Conservation (phyloP, 345 rosid species). For the Litchi chinensis region DNA sequence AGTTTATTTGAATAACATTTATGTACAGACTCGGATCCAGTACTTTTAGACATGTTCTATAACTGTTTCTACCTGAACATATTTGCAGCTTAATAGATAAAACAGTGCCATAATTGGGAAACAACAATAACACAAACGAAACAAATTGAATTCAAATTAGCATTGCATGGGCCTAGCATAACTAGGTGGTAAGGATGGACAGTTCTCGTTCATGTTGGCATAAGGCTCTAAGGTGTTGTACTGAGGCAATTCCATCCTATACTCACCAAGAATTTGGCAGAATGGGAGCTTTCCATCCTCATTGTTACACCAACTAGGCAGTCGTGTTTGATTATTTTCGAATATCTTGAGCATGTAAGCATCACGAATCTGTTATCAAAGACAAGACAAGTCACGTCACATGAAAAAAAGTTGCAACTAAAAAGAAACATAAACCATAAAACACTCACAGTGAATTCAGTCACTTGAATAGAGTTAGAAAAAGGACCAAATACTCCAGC, state of each 20-base stretch:
- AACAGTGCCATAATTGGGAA: neutral
- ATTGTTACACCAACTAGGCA: slow-evolving; percentile 84
- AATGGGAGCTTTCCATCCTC: slow-evolving; percentile 52
- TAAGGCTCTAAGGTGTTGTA: slow-evolving; percentile 80
- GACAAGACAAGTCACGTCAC: neutral
- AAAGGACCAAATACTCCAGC: slow-evolving; percentile 81
- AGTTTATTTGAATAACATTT: neutral
- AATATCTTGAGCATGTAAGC: slow-evolving; percentile 81
- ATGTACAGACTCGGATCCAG: slow-evolving; percentile 19
- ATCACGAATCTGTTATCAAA: slow-evolving; percentile 67
- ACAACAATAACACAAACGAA: slow-evolving; percentile 1
- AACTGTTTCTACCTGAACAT: neutral
- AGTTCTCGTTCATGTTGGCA: slow-evolving; percentile 87
- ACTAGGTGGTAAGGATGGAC: slow-evolving; percentile 88
- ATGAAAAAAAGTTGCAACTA: neutral
- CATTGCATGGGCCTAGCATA: slow-evolving; percentile 77
- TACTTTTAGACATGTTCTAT: slow-evolving; percentile 1
- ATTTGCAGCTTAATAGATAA: slow-evolving; percentile 20
- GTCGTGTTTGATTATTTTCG: slow-evolving; percentile 66
- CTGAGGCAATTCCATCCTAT: slow-evolving; percentile 81
- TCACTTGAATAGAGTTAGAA: slow-evolving; percentile 80
- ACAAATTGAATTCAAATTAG: slow-evolving; percentile 29
- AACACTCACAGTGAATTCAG: slow-evolving; percentile 86
- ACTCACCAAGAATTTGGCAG: slow-evolving; percentile 93
- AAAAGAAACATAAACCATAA: neutral